A percentile compares a stretch with the other conserved stretches of the same genome.
Conservation (phyloP, 371 early-diverging fungal genomes). For the Spraguea lophii region DNA sequence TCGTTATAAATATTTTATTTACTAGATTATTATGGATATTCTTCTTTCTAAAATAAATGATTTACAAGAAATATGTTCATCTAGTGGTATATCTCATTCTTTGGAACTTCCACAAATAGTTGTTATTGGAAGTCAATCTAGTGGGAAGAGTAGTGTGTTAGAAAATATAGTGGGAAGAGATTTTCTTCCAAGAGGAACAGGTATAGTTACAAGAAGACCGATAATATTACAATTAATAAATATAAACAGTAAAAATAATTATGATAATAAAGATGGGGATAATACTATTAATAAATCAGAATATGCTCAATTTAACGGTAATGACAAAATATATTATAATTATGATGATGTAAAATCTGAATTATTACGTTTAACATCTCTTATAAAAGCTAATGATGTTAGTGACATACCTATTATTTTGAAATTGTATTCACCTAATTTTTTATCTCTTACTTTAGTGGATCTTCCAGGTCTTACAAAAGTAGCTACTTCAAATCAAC, state of each 20-base stretch:
- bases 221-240: constrained; percentile 61
- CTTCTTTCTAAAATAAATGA: constrained; percentile 49
- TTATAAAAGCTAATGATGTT: constrained; percentile 57
- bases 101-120: constrained; percentile 80
- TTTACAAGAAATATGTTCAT: constrained; percentile 80
- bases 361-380: constrained; percentile 65
- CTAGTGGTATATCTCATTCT: constrained; percentile 52
- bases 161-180: constrained; percentile 70
- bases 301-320: constrained; percentile 17
- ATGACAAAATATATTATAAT: constrained; percentile 51
- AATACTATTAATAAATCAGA: no score
- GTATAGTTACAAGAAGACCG: constrained; percentile 72
- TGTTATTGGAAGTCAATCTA: constrained; percentile 56
- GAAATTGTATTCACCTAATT: constrained; percentile 59
- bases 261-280: no score
- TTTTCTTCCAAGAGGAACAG: constrained; percentile 67
- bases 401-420: constrained; percentile 57
- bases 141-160: constrained; percentile 69
- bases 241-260: neutral
- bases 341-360: constrained; percentile 61
- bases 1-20: no score
- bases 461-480: constrained; percentile 70
- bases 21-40: constrained; percentile 8
- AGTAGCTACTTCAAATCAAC: constrained; percentile 56
- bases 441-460: constrained; percentile 67